phyloP scores from a whole-genome alignment of 257 asterid species.

The Nicotiana undulata region DNA sequence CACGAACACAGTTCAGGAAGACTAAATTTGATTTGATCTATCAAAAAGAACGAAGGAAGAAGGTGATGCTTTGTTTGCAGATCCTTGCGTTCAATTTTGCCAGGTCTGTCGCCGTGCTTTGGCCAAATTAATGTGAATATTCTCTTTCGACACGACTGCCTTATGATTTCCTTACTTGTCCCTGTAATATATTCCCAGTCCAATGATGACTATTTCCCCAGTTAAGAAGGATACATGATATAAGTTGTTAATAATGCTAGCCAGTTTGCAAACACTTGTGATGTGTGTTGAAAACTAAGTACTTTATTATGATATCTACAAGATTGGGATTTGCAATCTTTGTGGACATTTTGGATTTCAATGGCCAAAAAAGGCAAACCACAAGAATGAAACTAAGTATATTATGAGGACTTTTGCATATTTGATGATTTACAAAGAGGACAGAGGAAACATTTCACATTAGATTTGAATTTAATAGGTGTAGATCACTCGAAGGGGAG shows the following conservation, averaged over 20 bases:
- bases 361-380: neutral
- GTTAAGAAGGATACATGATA: neutral
- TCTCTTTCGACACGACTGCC: neutral
- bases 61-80: neutral
- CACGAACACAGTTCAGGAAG: conserved; percentile 34
- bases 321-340: neutral
- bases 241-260: neutral
- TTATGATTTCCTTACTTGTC: neutral
- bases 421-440: neutral
- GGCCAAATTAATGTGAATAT: neutral
- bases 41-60: neutral
- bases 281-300: neutral
- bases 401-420: neutral
- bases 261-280: neutral
- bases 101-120: neutral
- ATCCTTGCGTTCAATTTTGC: neutral
- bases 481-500: no score
- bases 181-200: neutral
- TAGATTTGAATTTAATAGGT: neutral
- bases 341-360: neutral
- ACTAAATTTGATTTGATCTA: neutral
- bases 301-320: neutral
- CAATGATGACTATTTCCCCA: neutral
- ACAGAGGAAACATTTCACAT: neutral
- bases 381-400: neutral